Base-by-base conservation (phyloP, 2,329 filamentous ascomycete species). In the Neofusicoccum laricinum region DNA sequence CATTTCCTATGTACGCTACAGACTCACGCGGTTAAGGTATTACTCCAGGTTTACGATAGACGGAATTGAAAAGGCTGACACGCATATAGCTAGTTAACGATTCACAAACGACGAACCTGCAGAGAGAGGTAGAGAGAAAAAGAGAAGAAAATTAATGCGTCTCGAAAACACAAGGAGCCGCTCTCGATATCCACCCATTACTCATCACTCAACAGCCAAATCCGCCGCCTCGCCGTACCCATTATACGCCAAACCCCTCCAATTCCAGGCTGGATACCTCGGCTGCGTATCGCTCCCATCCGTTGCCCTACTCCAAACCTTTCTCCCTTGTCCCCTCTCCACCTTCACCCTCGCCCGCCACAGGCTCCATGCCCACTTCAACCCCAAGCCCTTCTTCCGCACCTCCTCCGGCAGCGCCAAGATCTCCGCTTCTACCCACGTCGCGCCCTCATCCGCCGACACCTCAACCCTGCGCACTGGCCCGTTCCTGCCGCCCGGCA, bases 231-330 rank as follows among this genome's bases (percentile, higher is more conserved):
- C 82, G 2, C 85, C 85, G 73, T 84, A 88, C 1, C 83, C 86
- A 73, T 86, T 86, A 73, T 88, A 88, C 32, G 78, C 84, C 8
- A 88, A 83, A 0, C 85, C 85, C 64, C 85, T 78, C 65, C 85
- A 72, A 72, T 88, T 88, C 85, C 86, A 88, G 68, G 80, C 73
- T 3, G 80, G 78, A 64, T 76, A 76, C 66, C 78, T 73, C 21
- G 72, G 73, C 70, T 88, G 85, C 21, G 74, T 75, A 70, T 86
- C 83, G 3, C 84, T 84, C 41, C 69, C 74, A 74, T 88, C 86
- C 4, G 79, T 84, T 1, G 85, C 85, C 43, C 82, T 79, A 70
- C 84, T 85, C 66, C 82, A 75, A 19, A 88, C 78, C 41, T 71
- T 79, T 61, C 73, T 78, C 14, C 74, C 73, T 17, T 71, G 69